Evolutionary conservation across 306 rosid genomes (phyloP).

Genomic region (Biancaea sappan): DNA sequence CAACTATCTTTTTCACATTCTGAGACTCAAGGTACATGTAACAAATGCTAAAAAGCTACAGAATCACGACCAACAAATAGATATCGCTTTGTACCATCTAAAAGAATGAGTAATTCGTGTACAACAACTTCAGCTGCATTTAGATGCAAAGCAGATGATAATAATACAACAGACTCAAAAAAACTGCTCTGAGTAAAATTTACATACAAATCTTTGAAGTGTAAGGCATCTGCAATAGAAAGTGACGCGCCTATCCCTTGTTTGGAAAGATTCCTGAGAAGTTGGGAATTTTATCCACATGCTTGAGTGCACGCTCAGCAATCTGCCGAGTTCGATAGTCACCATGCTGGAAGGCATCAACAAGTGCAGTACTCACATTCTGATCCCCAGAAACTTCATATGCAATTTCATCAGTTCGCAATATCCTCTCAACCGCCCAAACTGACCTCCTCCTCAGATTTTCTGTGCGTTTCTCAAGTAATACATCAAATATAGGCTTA

Average conservation of each 20-base stretch:
- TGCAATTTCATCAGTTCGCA: constrained; percentile 84
- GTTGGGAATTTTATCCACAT: constrained; percentile 94
- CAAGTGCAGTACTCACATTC: constrained; percentile 90
- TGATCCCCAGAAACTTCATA: constrained; percentile 80
- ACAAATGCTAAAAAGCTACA: constrained; percentile 23
- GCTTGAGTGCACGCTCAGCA: constrained; percentile 94
- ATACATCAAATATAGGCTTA: constrained; percentile 74
- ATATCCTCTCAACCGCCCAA: constrained; percentile 87
- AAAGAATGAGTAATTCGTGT: constrained; percentile 51
- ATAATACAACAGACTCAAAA: constrained; percentile 46
- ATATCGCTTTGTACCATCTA: constrained; percentile 33
- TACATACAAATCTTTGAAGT: constrained; percentile 44
- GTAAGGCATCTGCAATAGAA: constrained; percentile 15
- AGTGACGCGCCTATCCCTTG: constrained; percentile 39
- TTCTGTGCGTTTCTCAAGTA: constrained; percentile 84
- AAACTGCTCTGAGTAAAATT: constrained; percentile 40
- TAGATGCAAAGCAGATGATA: constrained; percentile 51
- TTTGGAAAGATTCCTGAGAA: constrained; percentile 93
- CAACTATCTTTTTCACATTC: background rate
- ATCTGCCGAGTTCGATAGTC: constrained; percentile 90
- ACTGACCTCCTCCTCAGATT: constrained; percentile 87
- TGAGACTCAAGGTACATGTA: background rate
- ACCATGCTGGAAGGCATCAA: constrained; percentile 96
- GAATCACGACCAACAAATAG: constrained; percentile 44
- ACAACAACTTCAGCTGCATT: constrained; percentile 48